phyloP scores from a whole-genome alignment of 257 asterid genomes.

The Leonotis leonurus region DNA sequence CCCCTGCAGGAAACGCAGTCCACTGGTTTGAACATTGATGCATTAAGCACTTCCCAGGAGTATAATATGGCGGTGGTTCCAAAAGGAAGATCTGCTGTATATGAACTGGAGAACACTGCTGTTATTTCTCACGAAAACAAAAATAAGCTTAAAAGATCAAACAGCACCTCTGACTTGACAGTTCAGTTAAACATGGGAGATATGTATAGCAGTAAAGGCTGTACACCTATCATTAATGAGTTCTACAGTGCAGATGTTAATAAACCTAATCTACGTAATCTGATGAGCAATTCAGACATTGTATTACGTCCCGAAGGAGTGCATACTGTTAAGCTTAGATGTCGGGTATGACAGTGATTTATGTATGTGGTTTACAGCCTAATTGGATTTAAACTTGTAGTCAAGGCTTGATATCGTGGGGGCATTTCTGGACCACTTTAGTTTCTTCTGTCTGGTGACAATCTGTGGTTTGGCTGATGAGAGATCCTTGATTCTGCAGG shows the following conservation, averaged over 20 bases:
- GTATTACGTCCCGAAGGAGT: conserved; percentile 49
- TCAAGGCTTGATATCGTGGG: conserved; percentile 12
- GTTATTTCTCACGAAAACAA: conserved; percentile 34
- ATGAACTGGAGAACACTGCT: conserved; percentile 35
- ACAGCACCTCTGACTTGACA: conserved; percentile 77
- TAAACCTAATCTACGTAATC: conserved; percentile 29
- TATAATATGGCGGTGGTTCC: conserved; percentile 26
- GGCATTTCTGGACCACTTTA: conserved; percentile 7
- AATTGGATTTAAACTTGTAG: background rate
- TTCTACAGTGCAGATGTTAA: conserved; percentile 54
- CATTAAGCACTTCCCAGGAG: conserved; percentile 35
- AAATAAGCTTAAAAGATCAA: conserved; percentile 77
- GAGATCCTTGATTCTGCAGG: conserved; percentile 45
- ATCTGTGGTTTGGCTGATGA: conserved; percentile 20
- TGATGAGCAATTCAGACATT: conserved; percentile 60
- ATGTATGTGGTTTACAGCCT: conserved; percentile 2
- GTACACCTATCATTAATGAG: conserved; percentile 62
- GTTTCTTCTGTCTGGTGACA: conserved; percentile 6
- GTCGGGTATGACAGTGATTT: conserved; percentile 70
- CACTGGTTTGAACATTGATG: conserved; percentile 29
- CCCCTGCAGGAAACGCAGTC: conserved; percentile 39
- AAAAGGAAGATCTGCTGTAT: conserved; percentile 24
- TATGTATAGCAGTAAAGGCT: conserved; percentile 32
- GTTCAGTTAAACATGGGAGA: conserved; percentile 38
- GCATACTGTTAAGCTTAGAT: conserved; percentile 66